phyloP scores from a whole-genome alignment of 305 asterid genomes.

The Fraxinus greggii region DNA sequence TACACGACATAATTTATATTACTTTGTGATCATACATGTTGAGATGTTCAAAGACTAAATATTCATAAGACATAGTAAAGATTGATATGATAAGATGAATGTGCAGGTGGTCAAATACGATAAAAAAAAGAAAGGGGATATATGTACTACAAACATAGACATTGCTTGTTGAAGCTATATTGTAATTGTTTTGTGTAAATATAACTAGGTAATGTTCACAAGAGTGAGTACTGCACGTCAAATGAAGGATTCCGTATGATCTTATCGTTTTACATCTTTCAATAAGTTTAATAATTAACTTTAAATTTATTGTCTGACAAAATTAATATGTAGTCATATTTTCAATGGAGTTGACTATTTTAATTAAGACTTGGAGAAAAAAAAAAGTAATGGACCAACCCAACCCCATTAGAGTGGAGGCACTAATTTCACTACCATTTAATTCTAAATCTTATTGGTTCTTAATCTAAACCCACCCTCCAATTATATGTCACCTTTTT shows the following conservation, averaged over 20 bases:
- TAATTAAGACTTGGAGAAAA: background rate
- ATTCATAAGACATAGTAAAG: too few species aligned
- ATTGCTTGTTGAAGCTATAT: background rate
- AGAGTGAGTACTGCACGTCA: background rate
- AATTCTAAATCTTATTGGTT: background rate
- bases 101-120: background rate
- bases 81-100: background rate
- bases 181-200: background rate
- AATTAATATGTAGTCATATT: background rate
- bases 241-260: background rate
- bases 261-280: background rate
- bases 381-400: background rate
- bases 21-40: background rate
- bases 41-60: background rate
- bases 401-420: background rate
- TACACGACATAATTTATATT: background rate
- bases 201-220: background rate
- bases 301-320: background rate
- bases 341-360: background rate
- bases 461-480: conserved; percentile 2
- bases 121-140: background rate
- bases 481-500: background rate
- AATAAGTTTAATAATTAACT: background rate
- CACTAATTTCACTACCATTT: background rate
- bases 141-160: background rate